Conservation (phyloP, 2,329 filamentous ascomycete species). For the Fusarium napiforme region DNA sequence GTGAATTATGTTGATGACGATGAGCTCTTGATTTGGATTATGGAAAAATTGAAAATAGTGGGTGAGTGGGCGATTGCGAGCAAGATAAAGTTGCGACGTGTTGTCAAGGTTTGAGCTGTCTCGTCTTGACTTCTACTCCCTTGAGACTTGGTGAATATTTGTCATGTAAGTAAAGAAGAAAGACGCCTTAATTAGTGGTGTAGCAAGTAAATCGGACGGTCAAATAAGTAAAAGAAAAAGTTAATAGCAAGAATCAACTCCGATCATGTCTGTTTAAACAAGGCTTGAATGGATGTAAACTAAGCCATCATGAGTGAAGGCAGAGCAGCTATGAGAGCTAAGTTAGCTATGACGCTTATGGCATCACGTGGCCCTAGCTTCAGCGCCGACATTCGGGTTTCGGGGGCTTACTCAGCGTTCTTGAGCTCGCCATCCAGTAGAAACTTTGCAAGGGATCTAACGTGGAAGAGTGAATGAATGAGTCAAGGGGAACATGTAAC, state of each 20-base stretch:
- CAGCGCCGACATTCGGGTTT: background rate
- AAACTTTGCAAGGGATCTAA: constrained; percentile 11
- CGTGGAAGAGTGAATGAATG: constrained; percentile 13
- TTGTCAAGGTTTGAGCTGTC: constrained; percentile 37
- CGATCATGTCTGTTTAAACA: background rate
- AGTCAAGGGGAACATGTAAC: constrained; percentile 8
- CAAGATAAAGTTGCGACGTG: constrained; percentile 8
- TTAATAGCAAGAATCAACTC: background rate
- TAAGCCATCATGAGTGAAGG: constrained; percentile 17
- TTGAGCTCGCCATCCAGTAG: constrained; percentile 28
- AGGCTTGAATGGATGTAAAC: background rate
- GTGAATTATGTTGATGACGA: background rate
- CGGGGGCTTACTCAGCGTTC: constrained; percentile 20
- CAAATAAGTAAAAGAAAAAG: background rate
- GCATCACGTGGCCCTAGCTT: constrained; percentile 26
- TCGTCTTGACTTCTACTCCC: constrained; percentile 28
- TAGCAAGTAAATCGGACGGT: background rate
- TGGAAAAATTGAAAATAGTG: background rate
- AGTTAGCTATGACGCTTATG: constrained; percentile 29
- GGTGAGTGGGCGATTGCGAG: background rate
- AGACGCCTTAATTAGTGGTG: background rate
- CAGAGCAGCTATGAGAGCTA: constrained; percentile 5
- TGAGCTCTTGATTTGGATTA: background rate
- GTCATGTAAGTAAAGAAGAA: background rate
- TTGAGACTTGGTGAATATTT: background rate